A percentile compares a stretch with the other conserved stretches of the same genome.
phyloP scores from a whole-genome alignment of 495 filamentous ascomycete species.

The Saxophila tyrrhenica region DNA sequence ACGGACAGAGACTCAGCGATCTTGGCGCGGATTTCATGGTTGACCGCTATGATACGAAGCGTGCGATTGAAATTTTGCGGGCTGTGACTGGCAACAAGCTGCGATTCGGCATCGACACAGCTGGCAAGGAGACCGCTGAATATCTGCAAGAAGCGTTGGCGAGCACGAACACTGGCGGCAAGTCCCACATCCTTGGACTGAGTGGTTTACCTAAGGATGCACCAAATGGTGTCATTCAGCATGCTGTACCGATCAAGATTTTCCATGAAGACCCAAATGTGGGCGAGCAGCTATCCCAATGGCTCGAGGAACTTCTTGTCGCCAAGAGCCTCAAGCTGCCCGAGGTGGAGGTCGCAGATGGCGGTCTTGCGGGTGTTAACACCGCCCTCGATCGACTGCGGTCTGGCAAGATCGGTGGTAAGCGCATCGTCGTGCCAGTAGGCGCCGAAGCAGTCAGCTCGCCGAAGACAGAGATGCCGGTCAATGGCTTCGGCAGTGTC shows the following conservation, averaged over 20 bases:
- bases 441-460: not conserved
- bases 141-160: slow-evolving; percentile 38
- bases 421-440: slow-evolving; percentile 15
- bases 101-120: slow-evolving; percentile 52
- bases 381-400: slow-evolving; percentile 47
- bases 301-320: slow-evolving; percentile 49
- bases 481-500: not conserved
- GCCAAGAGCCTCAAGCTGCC: slow-evolving; percentile 39
- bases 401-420: slow-evolving; percentile 33
- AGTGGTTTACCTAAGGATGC: slow-evolving; percentile 48
- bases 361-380: slow-evolving; percentile 52
- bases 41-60: slow-evolving; percentile 46
- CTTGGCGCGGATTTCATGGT: slow-evolving; percentile 48
- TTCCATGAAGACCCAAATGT: slow-evolving; percentile 51
- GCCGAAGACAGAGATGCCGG: not conserved
- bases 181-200: slow-evolving; percentile 48
- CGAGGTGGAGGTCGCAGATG: slow-evolving; percentile 46
- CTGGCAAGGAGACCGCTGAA: slow-evolving; percentile 46
- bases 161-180: slow-evolving; percentile 18
- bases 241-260: slow-evolving; percentile 57
- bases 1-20: slow-evolving; percentile 43
- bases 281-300: slow-evolving; percentile 44
- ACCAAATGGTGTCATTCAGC: slow-evolving; percentile 36
- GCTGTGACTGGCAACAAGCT: slow-evolving; percentile 41
- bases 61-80: slow-evolving; percentile 50